Evolutionary conservation across 768 basidiomycete species (phyloP), one percentile per base, ranked within the genome.

Genomic region (Termitomyces sp.): DNA sequence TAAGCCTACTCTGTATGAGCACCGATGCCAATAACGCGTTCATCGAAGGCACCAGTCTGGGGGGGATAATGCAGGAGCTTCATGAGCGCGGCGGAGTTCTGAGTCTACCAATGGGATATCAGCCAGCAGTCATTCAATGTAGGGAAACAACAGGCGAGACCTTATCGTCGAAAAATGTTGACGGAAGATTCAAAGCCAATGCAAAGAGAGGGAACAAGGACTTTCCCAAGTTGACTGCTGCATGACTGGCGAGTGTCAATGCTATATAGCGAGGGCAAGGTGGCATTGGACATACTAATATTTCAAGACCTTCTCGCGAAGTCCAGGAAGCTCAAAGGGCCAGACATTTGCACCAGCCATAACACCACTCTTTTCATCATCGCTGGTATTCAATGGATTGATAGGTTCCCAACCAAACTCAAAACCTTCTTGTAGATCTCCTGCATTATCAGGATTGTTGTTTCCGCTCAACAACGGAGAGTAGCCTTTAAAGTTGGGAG

Each of bases 401-500:
- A 82, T 69, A 28, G 77, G 73, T 69, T 93, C 90, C 81, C 84
- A 88, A 3, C 92, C 92, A 59, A 96, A 80, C 66, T 94, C 89
- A 71, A 95, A 96, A 3, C 90, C 94, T 71, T 98, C 94, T 69
- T 96, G 92, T 57, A 96, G 73, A 69, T 98, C 95, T 0, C 94
- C 94, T n/a, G 82, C 75, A 51, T 84, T 82, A n/a, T 83, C 79
- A 0, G 91, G 86, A 67, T 94, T 83, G 57, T 87, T 89, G 70
- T 93, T 93, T 54, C 84, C 85, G 58, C 86, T 88, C 7, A 89
- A 78, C 2, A 93, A 71, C 2, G 86, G 83, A 56, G 79, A 87
- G 71, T 91, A 91, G 20, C 90, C 90, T 68, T 88, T 91, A 78
- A 92, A 96, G 69, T 88, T 88, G 0, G 83, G 71, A 0, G 82